These are phyloP conservation scores for Tremella fuciformis DNA, from an alignment of 768 basidiomycete genomes.

Conservation along the genomic window DNA sequence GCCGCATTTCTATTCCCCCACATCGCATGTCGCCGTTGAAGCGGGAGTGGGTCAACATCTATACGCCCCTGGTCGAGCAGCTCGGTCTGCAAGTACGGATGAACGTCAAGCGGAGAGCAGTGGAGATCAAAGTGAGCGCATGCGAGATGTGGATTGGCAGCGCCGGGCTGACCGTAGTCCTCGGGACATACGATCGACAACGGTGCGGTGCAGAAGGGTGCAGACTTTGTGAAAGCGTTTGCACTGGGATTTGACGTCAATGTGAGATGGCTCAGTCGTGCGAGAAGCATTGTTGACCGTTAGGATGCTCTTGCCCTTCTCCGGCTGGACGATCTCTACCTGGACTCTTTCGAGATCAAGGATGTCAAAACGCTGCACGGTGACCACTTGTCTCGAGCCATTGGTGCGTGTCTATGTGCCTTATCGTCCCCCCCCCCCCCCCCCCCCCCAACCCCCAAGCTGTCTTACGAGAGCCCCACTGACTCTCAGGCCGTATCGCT, in stretches of 20 bases:
- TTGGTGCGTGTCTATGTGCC: constrained; percentile 59
- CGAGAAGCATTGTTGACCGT: not conserved
- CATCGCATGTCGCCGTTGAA: constrained; percentile 97
- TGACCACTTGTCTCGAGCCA: constrained; percentile 96
- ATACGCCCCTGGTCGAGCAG: constrained; percentile 92
- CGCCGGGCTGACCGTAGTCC: constrained; percentile 57
- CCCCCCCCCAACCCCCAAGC: not conserved
- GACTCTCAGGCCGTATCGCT: constrained; percentile 77
- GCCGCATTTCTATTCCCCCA: constrained; percentile 86
- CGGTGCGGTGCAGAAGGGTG: constrained; percentile 91
- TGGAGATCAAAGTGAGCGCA: constrained; percentile 79
- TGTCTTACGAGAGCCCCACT: not conserved
- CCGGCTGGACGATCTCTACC: constrained; percentile 91
- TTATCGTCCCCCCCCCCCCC: not conserved
- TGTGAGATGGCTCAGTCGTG: constrained; percentile 55
- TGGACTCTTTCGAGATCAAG: constrained; percentile 98
- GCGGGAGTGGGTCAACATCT: constrained; percentile 92
- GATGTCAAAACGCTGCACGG: constrained; percentile 98
- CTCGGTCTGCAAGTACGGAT: constrained; percentile 92
- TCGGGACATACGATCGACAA: constrained; percentile 91
- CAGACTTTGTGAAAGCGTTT: constrained; percentile 94
- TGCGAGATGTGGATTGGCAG: not conserved
- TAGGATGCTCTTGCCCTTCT: constrained; percentile 94
- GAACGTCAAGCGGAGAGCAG: constrained; percentile 83
- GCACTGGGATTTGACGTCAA: constrained; percentile 93